Base-by-base conservation (phyloP, 257 asterid genomes). In the Fraxinus quadrangulata region DNA sequence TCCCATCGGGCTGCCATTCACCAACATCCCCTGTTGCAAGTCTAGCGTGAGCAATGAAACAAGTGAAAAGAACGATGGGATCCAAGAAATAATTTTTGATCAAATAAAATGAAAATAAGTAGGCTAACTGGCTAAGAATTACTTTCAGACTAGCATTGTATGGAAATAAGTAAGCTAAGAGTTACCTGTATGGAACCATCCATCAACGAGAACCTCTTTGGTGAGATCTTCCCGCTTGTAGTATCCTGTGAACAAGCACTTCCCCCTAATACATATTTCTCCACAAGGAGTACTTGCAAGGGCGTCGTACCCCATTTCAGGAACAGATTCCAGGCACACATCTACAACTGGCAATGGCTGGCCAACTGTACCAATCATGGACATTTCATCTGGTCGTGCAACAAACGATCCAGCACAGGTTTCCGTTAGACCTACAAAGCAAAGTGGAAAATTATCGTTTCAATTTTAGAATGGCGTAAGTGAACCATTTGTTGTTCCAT, bases 341-440 rank as follows among this genome's bases (percentile, higher is more conserved):
- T 91, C 97, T 31, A 93, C 90, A 12, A 86, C 33, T 13, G 97
- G 97, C 77, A 93, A 81, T 6, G 97, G 97, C 4, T 97, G 97
- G 2, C 97, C 97, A 0, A 93, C 97, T 24, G 97, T 89, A 8
- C 92, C 97, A 56, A 91, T 79, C 97, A 91, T 93, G 40, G 84
- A 36, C 28, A 90, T 42, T 79, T 88, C 92, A 77, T 93, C 90
- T 26, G 97, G 97, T 51, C 84, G 87, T 33, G 96, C 96, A 76
- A 86, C 96, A 79, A 93, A 93, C 6, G 97, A 89, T 31, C 94
- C 97, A 3, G 97, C 97, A 74, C 97, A 91, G 4, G 97, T 93
- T 75, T 92, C 97, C 16, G 97, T 91, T 83, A 92, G 88, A 86
- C 97, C 97, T 92, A 85, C 72, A 84, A 54, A 65, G 67, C 49